Evolutionary conservation across 192 early-diverging fungal genomes (phyloP), one percentile per base, ranked within the genome.

Genomic region (Kappamyces sp.): DNA sequence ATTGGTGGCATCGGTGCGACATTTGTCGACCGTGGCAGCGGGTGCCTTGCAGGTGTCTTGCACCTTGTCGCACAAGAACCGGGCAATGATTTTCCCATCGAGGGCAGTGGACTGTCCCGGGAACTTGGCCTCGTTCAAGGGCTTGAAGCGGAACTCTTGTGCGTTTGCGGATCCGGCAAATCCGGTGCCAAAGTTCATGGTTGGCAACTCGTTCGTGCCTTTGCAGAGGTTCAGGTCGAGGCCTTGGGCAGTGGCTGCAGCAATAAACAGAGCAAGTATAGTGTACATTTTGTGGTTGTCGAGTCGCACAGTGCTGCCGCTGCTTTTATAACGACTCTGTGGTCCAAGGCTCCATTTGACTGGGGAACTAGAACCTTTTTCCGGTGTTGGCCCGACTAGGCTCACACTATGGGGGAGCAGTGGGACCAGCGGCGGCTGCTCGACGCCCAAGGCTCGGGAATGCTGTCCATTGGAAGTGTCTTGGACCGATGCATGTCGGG

Each of bases 61-160:
- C 22, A 60, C 3, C 15, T 40, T 35, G 55, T 70, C 59, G 50
- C 68, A 70, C 47, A 70, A 67, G 49, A 70, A 70, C 37, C 68
- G 57, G 51, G 49, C 68, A 47, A 70, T 49, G 43, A 70, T 70
- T 32, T 14, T 52, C 15, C 49, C 41, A 50, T 68, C 62, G 29
- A 70, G 65, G 5, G 68, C 68, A 4, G 66, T 68, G 35, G 7
- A 34, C 50, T 68, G 66, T n/a, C 47, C 46, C 5, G 4, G 59
- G 31, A 66, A 68, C 41, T 51, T 31, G 29, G 33, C 38, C 30
- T 67, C 64, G n/a, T 57, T 59, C 29, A 48, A 60, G 33, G 66
- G 63, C 4, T 67, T 57, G 47, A 54, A 48, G 5, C 66, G 65
- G 42, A 70, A 42, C 41, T 70, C 66, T 48, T 70, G 51, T 31